These are phyloP conservation scores for Selenicereus undatus DNA, from an alignment of 148 eudicot genomes.

Conservation along the genomic window DNA sequence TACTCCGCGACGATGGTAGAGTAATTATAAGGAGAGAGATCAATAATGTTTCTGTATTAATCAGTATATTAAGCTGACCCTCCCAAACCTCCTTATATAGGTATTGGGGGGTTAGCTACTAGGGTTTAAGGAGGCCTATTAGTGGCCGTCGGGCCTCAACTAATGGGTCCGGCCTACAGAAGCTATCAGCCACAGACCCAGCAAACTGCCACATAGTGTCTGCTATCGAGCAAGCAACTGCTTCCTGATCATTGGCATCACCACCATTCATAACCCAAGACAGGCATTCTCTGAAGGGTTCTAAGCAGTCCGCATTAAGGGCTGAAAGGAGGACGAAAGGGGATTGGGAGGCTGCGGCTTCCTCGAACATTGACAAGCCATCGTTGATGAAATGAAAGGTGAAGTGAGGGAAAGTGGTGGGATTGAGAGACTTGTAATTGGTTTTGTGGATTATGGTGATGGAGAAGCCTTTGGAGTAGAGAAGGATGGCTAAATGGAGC, in stretches of 20 bases:
- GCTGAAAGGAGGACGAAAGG: background rate
- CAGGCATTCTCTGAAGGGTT: slow-evolving; percentile 33
- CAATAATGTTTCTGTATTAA: too few species aligned
- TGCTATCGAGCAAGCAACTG: slow-evolving; percentile 29
- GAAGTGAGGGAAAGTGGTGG: slow-evolving; percentile 18
- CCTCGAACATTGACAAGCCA: background rate
- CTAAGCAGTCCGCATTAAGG: slow-evolving; percentile 25
- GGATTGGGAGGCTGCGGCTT: background rate
- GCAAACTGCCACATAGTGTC: slow-evolving; percentile 37
- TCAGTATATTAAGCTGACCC: too few species aligned
- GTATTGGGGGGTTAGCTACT: too few species aligned
- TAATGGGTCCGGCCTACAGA: too few species aligned
- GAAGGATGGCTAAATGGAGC: slow-evolving; percentile 30
- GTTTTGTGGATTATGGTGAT: slow-evolving; percentile 33
- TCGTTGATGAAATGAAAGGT: slow-evolving; percentile 18
- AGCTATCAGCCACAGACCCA: slow-evolving; percentile 24
- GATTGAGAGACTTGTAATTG: slow-evolving; percentile 25
- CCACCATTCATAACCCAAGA: too few species aligned
- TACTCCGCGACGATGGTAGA: too few species aligned
- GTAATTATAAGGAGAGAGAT: too few species aligned
- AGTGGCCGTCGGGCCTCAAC: too few species aligned
- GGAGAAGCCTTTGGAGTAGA: slow-evolving; percentile 32
- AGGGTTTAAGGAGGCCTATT: too few species aligned
- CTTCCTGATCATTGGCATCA: background rate
- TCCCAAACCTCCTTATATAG: too few species aligned